Conservation (phyloP, 2,329 filamentous ascomycete species). For the Lizonia empirigonia region DNA sequence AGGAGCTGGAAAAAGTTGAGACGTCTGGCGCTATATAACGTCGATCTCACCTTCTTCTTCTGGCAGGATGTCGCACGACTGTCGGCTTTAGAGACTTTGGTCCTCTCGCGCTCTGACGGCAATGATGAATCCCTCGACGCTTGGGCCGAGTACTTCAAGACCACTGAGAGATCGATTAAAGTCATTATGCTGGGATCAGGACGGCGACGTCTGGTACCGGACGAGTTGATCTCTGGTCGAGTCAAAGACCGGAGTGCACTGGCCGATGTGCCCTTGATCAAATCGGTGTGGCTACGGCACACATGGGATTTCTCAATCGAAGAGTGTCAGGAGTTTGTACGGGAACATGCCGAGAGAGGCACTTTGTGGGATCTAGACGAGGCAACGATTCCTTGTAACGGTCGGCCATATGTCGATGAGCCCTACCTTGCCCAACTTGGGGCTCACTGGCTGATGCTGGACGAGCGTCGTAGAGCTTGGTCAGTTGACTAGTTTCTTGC, state of each 20-base stretch:
- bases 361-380: slow-evolving; percentile 29
- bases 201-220: slow-evolving; percentile 18
- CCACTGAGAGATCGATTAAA: slow-evolving; percentile 21
- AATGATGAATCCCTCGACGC: slow-evolving; percentile 33
- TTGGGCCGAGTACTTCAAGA: slow-evolving; percentile 52
- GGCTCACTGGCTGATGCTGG: slow-evolving; percentile 14
- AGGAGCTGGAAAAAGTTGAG: slow-evolving; percentile 52
- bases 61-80: slow-evolving; percentile 43
- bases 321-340: slow-evolving; percentile 53
- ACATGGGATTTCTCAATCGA: slow-evolving; percentile 49
- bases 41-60: slow-evolving; percentile 44
- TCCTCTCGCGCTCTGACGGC: slow-evolving; percentile 50
- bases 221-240: slow-evolving; percentile 27
- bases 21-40: slow-evolving; percentile 54
- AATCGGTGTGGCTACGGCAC: slow-evolving; percentile 49
- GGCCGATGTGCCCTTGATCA: slow-evolving; percentile 47
- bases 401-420: slow-evolving; percentile 13
- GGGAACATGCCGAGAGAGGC: slow-evolving; percentile 50
- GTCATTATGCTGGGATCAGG: slow-evolving; percentile 30
- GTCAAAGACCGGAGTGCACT: slow-evolving; percentile 32
- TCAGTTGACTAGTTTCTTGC: slow-evolving; percentile 8
- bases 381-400: slow-evolving; percentile 14
- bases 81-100: slow-evolving; percentile 49
- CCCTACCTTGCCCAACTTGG: slow-evolving; percentile 12
- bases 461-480: slow-evolving; percentile 16